phyloP scores from a whole-genome alignment of 1,139 yeast genomes.

The Suhomyces choctaworum region DNA sequence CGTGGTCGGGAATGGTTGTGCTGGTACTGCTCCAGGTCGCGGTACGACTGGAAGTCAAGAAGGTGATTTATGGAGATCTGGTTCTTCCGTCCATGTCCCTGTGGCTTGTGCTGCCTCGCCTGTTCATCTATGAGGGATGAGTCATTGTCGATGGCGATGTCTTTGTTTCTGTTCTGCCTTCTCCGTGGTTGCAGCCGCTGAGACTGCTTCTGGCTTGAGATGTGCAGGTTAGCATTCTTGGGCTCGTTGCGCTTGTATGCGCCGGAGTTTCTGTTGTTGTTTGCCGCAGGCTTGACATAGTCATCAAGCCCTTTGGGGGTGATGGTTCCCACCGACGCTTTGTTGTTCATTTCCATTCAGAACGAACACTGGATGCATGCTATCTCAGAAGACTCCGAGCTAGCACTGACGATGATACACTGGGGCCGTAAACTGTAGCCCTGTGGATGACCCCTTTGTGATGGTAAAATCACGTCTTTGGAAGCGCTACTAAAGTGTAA shows the following conservation, averaged over 20 bases:
- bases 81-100: conserved; percentile 44
- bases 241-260: not conserved
- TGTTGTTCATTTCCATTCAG: conserved; percentile 4
- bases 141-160: not conserved
- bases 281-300: conserved; percentile 3
- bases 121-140: conserved; percentile 1
- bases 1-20: conserved; percentile 20
- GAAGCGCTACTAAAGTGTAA: conserved; percentile 1
- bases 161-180: conserved; percentile 3
- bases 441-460: conserved; percentile 6
- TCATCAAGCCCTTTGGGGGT: conserved; percentile 2
- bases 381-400: not conserved
- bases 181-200: conserved; percentile 5
- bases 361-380: not conserved
- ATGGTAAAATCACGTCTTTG: not conserved
- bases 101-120: conserved; percentile 1
- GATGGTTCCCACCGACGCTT: conserved; percentile 3
- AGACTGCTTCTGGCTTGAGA: conserved; percentile 7
- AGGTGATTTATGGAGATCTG: conserved; percentile 65
- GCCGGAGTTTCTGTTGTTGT: conserved; percentile 1
- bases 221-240: conserved; percentile 1
- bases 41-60: conserved; percentile 57
- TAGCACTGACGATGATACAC: not conserved
- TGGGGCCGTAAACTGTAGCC: conserved; percentile 6
- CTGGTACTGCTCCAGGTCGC: conserved; percentile 50